Evolutionary conservation across 2,329 filamentous ascomycete genomes (phyloP).

Genomic region (Aspergillus clavatus): DNA sequence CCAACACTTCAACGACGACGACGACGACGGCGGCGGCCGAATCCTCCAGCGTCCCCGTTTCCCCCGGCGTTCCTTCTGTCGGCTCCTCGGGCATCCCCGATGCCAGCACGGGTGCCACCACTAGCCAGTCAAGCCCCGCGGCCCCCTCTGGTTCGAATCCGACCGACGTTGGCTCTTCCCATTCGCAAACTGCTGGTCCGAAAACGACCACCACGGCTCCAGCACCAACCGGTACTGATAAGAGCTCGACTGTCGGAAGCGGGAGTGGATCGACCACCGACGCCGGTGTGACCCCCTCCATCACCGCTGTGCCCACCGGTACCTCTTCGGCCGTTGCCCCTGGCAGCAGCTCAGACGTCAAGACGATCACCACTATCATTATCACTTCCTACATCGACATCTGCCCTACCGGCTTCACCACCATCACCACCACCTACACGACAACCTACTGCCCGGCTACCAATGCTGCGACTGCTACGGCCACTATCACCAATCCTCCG

Average conservation of each 20-base stretch:
- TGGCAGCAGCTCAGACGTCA: constrained; percentile 15
- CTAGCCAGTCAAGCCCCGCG: constrained; percentile 1
- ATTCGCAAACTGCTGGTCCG: neutral
- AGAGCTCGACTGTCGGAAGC: constrained; percentile 3
- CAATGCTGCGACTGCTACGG: constrained; percentile 24
- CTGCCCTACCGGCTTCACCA: constrained; percentile 42
- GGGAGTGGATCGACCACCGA: constrained; percentile 7
- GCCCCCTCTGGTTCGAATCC: neutral
- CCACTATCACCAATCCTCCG: constrained; percentile 18
- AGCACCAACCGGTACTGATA: neutral
- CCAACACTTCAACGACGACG: constrained; percentile 7
- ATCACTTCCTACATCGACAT: constrained; percentile 40
- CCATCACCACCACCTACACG: constrained; percentile 36
- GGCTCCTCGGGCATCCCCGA: constrained; percentile 1
- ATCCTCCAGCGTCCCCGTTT: neutral
- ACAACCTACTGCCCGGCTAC: constrained; percentile 35
- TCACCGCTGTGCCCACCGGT: constrained; percentile 4
- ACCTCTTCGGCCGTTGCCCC: constrained; percentile 12
- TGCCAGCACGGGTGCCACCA: neutral
- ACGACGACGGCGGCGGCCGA: too few relatives aligned
- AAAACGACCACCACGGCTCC: neutral
- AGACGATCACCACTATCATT: constrained; percentile 34
- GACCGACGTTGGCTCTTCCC: neutral
- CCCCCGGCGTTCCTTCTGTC: neutral
- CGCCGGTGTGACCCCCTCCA: constrained; percentile 6